Evolutionary conservation across 2,329 filamentous ascomycete genomes (phyloP).

Genomic region (Xylaria sp.): DNA sequence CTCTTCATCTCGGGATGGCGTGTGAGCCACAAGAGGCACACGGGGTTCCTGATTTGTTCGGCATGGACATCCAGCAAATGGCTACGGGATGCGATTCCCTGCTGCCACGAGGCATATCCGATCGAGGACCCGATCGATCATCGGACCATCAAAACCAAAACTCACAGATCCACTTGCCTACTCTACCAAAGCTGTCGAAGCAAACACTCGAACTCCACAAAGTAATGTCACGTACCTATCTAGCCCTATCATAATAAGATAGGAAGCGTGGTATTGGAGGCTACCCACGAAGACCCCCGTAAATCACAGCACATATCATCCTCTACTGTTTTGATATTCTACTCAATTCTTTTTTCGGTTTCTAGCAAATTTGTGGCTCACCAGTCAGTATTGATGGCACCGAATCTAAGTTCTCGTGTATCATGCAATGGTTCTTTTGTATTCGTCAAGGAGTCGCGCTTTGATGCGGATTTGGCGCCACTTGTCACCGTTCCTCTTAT

Average conservation of each 20-base stretch:
- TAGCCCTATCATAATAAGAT: not conserved
- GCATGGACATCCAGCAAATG: slow-evolving; percentile 1
- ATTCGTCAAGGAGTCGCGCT: not conserved
- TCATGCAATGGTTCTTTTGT: not conserved
- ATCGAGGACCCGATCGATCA: slow-evolving; percentile 27
- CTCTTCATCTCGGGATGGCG: slow-evolving; percentile 28
- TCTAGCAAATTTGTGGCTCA: not conserved
- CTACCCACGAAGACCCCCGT: not conserved
- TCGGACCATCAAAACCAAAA: slow-evolving; percentile 11
- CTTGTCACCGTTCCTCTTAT: not conserved
- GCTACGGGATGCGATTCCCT: slow-evolving; percentile 27
- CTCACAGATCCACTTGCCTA: slow-evolving; percentile 8
- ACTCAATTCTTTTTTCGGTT: not conserved
- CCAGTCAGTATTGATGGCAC: not conserved
- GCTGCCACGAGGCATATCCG: slow-evolving; percentile 38
- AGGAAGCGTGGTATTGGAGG: not conserved
- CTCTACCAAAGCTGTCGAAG: not conserved
- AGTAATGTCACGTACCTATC: not conserved
- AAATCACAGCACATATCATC: not conserved
- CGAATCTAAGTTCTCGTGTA: not conserved
- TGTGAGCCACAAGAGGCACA: slow-evolving; percentile 25
- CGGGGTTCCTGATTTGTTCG: slow-evolving; percentile 30
- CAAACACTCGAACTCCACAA: slow-evolving; percentile 10
- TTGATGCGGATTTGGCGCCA: not conserved
- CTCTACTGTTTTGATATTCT: not conserved